Conservation (phyloP, 768 basidiomycete species). For the Multifurca ochricompacta region DNA sequence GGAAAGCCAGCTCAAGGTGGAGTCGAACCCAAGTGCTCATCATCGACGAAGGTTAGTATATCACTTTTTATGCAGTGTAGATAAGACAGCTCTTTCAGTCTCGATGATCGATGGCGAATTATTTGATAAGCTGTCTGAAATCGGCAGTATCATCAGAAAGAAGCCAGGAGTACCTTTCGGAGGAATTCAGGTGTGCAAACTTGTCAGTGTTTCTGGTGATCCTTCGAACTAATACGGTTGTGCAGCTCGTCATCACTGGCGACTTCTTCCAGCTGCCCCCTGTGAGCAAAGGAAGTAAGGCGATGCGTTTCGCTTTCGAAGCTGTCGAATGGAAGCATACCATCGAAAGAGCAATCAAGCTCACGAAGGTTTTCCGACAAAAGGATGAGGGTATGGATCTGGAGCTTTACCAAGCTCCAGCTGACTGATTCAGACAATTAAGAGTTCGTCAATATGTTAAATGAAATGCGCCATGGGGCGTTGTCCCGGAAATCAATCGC, state of each 20-base stretch:
- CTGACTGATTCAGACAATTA: slow-evolving; percentile 10
- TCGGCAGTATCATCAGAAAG: slow-evolving; percentile 60
- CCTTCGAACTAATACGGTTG: not conserved
- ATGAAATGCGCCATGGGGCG: slow-evolving; percentile 92
- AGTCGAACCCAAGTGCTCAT: slow-evolving; percentile 74
- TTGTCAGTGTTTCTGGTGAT: not conserved
- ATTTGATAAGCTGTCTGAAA: slow-evolving; percentile 80
- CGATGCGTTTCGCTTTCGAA: slow-evolving; percentile 88
- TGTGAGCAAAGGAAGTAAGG: slow-evolving; percentile 52
- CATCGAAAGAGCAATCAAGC: slow-evolving; percentile 78
- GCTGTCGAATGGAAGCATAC: slow-evolving; percentile 67
- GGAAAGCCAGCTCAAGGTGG: slow-evolving; percentile 79
- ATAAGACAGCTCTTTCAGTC: slow-evolving; percentile 40
- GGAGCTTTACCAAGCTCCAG: slow-evolving; percentile 1
- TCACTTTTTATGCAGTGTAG: slow-evolving; percentile 2
- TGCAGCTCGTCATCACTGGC: slow-evolving; percentile 82
- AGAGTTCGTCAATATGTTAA: slow-evolving; percentile 95
- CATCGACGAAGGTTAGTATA: slow-evolving; percentile 62
- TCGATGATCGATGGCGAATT: slow-evolving; percentile 95
- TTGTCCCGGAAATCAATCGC: slow-evolving; percentile 56
- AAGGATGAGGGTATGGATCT: slow-evolving; percentile 67
- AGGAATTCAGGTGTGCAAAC: slow-evolving; percentile 69
- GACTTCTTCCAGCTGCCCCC: slow-evolving; percentile 99
- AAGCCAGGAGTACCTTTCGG: slow-evolving; percentile 66
- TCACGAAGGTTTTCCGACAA: slow-evolving; percentile 94